These are phyloP conservation scores for Vicia sativa DNA, from an alignment of 306 rosid species.

Conservation along the genomic window DNA sequence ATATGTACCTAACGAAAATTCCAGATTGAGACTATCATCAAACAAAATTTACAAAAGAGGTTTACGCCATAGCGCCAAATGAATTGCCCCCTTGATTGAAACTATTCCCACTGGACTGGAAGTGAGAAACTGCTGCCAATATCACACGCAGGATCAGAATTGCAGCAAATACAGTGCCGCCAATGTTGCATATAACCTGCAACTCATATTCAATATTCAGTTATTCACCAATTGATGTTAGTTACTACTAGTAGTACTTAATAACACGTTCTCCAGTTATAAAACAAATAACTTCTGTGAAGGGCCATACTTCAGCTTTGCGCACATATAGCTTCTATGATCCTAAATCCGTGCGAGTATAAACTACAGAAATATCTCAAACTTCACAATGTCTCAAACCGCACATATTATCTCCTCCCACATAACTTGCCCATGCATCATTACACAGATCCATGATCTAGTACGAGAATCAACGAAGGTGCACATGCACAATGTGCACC, in stretches of 20 bases:
- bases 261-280: constrained; percentile 1
- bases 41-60: constrained; percentile 8
- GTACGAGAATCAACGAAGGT: constrained; percentile 1
- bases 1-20: constrained; percentile 22
- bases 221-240: background rate
- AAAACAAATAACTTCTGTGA: background rate
- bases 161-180: constrained; percentile 66
- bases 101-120: constrained; percentile 60
- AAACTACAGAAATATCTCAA: too few relatives aligned
- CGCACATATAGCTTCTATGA: too few relatives aligned
- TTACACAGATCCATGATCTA: background rate
- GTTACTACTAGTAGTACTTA: constrained; percentile 7
- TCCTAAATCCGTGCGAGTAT: too few relatives aligned
- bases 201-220: constrained; percentile 33
- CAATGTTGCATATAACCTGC: constrained; percentile 70
- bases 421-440: background rate
- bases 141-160: constrained; percentile 63
- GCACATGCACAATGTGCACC: background rate
- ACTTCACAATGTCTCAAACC: background rate
- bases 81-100: constrained; percentile 61
- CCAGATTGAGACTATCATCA: constrained; percentile 18
- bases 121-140: constrained; percentile 64
- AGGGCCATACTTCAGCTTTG: background rate
- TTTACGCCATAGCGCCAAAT: constrained; percentile 54
- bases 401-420: background rate